phyloP scores from a whole-genome alignment of 306 rosid species.

The Cicer chorassanicum region DNA sequence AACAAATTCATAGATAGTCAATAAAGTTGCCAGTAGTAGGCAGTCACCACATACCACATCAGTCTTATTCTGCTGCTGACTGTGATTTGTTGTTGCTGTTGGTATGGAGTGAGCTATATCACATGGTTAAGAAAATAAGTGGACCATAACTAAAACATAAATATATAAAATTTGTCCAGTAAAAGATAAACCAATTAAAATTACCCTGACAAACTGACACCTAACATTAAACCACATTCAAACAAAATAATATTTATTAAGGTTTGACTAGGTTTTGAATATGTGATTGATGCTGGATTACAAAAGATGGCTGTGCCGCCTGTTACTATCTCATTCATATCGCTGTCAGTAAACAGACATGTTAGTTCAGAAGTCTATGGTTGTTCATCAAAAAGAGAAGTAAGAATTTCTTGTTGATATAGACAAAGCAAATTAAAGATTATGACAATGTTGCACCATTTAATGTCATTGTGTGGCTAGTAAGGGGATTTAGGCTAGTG shows the following conservation, averaged over 20 bases:
- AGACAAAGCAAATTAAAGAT: too few relatives aligned
- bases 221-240: too few relatives aligned
- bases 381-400: neutral
- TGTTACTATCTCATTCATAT: neutral
- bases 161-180: neutral
- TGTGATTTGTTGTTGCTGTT: constrained; percentile 42
- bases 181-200: neutral
- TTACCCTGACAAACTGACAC: neutral
- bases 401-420: neutral
- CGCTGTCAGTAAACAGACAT: neutral
- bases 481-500: neutral
- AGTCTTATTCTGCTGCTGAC: constrained; percentile 43
- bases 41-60: constrained; percentile 48
- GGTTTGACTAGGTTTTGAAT: constrained; percentile 14
- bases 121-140: constrained; percentile 40
- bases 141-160: constrained; percentile 22
- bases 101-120: constrained; percentile 50
- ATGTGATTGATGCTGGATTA: neutral
- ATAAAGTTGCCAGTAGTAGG: neutral
- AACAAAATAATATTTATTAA: neutral
- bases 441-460: too few relatives aligned
- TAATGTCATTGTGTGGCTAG: neutral
- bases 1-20: neutral
- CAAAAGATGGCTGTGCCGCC: neutral
- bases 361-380: neutral